A percentile compares a stretch with the other conserved stretches of the same genome.
Evolutionary conservation across 129 eudicot species (phyloP).

Genomic region (Logfia minima): DNA sequence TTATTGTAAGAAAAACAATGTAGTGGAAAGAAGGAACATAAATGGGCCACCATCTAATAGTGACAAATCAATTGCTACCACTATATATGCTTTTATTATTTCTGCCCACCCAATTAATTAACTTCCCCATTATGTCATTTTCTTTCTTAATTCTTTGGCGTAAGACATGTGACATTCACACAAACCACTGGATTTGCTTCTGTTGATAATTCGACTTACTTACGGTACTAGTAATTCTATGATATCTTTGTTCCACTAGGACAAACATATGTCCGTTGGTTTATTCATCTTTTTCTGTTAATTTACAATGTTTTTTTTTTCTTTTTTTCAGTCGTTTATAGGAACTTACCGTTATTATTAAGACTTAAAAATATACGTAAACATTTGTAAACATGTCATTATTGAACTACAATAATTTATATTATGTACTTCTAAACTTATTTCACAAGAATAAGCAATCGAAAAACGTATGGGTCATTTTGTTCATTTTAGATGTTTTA

Average conservation of each 20-base stretch:
- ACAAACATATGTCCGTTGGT: too few species aligned
- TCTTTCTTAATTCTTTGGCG: slow-evolving; percentile 24
- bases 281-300: too few species aligned
- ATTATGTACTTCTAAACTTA: too few species aligned
- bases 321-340: too few species aligned
- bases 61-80: slow-evolving; percentile 43
- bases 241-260: too few species aligned
- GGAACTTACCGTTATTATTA: too few species aligned
- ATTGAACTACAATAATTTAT: too few species aligned
- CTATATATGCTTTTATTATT: slow-evolving; percentile 5
- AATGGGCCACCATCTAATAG: slow-evolving; percentile 42
- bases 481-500: too few species aligned
- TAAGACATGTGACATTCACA: slow-evolving; percentile 31
- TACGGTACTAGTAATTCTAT: too few species aligned
- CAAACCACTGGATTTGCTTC: not conserved
- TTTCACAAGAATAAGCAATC: too few species aligned
- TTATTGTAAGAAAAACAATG: not conserved
- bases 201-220: not conserved
- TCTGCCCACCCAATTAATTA: slow-evolving; percentile 24
- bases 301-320: too few species aligned
- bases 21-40: slow-evolving; percentile 35
- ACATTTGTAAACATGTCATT: too few species aligned
- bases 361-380: not conserved
- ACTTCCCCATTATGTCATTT: slow-evolving; percentile 14
- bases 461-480: not conserved